These are phyloP conservation scores for Cytospora chrysosperma DNA, from an alignment of 2,329 filamentous ascomycete genomes.

Conservation along the genomic window DNA sequence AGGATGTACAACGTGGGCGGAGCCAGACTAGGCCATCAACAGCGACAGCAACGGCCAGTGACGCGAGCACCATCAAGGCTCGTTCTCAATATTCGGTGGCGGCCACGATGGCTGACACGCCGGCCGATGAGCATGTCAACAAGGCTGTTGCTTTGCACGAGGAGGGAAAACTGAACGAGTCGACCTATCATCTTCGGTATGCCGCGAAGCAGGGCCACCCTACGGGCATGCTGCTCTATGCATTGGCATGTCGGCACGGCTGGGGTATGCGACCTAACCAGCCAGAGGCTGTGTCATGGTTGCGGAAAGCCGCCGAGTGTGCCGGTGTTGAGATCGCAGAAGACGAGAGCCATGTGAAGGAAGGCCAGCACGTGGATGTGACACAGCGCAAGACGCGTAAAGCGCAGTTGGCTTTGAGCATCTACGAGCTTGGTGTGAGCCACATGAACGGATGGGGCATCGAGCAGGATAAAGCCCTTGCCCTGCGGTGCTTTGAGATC, in stretches of 20 bases:
- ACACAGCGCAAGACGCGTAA: slow-evolving; percentile 78
- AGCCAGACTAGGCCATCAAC: slow-evolving; percentile 7
- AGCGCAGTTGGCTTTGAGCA: slow-evolving; percentile 90
- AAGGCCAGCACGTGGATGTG: slow-evolving; percentile 62
- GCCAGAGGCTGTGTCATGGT: slow-evolving; percentile 85
- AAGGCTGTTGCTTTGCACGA: slow-evolving; percentile 92
- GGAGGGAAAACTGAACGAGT: slow-evolving; percentile 83
- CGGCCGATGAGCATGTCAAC: slow-evolving; percentile 82
- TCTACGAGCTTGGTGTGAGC: slow-evolving; percentile 94
- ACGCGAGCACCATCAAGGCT: slow-evolving; percentile 54
- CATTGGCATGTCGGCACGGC: slow-evolving; percentile 89
- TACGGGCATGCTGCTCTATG: slow-evolving; percentile 94
- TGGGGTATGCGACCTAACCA: slow-evolving; percentile 97
- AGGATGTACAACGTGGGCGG: slow-evolving; percentile 47
- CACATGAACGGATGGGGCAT: slow-evolving; percentile 99
- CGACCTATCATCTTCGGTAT: slow-evolving; percentile 90
- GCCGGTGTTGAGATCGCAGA: slow-evolving; percentile 81
- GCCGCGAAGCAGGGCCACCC: slow-evolving; percentile 84
- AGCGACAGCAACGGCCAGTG: slow-evolving; percentile 50
- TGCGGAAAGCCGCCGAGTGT: slow-evolving; percentile 84
- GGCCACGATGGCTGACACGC: slow-evolving; percentile 62
- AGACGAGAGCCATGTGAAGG: slow-evolving; percentile 67
- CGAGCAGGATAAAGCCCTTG: slow-evolving; percentile 84
- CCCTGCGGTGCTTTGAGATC: slow-evolving; percentile 92
- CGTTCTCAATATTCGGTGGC: slow-evolving; percentile 46